Evolutionary conservation across 2,329 filamentous ascomycete genomes (phyloP).

Genomic region (Niveomyces coronatus): DNA sequence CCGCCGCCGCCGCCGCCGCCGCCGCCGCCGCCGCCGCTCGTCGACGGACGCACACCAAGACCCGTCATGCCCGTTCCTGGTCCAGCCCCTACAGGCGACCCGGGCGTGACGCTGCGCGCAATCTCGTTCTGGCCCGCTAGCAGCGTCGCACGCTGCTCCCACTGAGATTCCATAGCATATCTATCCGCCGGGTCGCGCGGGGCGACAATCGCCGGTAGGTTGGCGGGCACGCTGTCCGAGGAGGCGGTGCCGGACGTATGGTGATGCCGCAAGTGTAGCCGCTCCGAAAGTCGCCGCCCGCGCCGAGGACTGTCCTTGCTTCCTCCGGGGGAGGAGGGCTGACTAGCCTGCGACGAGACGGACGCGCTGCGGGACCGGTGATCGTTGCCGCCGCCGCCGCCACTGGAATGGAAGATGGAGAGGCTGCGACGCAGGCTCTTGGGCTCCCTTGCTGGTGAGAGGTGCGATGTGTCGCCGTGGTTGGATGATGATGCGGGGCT

Average conservation of each 20-base stretch:
- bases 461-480: slow-evolving; percentile 19
- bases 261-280: slow-evolving; percentile 53
- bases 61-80: too few species aligned
- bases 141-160: slow-evolving; percentile 91
- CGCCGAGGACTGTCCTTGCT: slow-evolving; percentile 13
- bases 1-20: slow-evolving; percentile 20
- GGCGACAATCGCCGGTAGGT: slow-evolving; percentile 64
- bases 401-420: slow-evolving; percentile 33
- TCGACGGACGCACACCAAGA: too few species aligned
- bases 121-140: slow-evolving; percentile 56
- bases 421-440: slow-evolving; percentile 31
- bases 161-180: slow-evolving; percentile 54
- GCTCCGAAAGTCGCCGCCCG: slow-evolving; percentile 48
- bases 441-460: slow-evolving; percentile 19
- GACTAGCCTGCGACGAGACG: slow-evolving; percentile 30
- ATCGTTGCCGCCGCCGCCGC: too few species aligned
- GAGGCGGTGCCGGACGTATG: slow-evolving; percentile 43
- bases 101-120: slow-evolving; percentile 32
- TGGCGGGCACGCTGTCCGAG: slow-evolving; percentile 65
- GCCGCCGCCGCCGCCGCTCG: slow-evolving; percentile 12
- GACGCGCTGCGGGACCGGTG: slow-evolving; percentile 42
- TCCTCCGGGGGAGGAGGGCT: slow-evolving; percentile 21
- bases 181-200: slow-evolving; percentile 34
- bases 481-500: slow-evolving; percentile 15
- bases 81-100: too few species aligned